Evolutionary conservation across 23 red algal genomes (phyloP), one percentile per base, ranked within the genome.

Genomic region (Chondrus crispus): DNA sequence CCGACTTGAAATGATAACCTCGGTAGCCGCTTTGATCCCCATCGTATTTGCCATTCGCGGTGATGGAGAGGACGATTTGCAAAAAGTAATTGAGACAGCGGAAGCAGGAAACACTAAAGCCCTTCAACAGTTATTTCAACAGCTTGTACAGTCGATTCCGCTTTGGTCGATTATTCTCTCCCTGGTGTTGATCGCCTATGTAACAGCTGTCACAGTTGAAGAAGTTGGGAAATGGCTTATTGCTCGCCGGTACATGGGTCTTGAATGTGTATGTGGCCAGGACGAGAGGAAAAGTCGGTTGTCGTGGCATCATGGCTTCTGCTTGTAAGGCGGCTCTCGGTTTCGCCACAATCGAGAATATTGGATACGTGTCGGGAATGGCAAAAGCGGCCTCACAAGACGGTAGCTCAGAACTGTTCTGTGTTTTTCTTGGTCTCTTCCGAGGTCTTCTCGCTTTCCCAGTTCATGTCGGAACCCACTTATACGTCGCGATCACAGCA

Each of bases 301-400:
- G 68, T 58, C 83, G 79, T 46, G 95, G 95, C 39, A 88, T 96
- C 39, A 41, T 96, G 22, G 64, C 87, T 4, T 49, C 64, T n/a
- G 76, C 88, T 18, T 84, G 77, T 16, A 83, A 74, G 60, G 77
- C 74, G 0, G 95, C 88, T 30, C 76, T 96, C 9, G 95, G 95
- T 20, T 87, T 96, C 22, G 95, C 95, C 0, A 84, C 74, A 8
- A 68, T 81, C 33, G 95, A 96, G 53, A 83, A 96, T 72, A 47
- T 79, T 5, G 42, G 72, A 4, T 96, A 60, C 36, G 82, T 46
- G 7, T n/a, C n/a, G n/a, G n/a, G n/a, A n/a, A 39, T 29, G 7
- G 68, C 48, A 2, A 29, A 68, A 9, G 62, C 72, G 10, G 18
- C 9, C 60, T 32, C 60, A 13, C 35, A 32, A 32, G 6, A 32